phyloP scores from a whole-genome alignment of 1,139 yeast genomes.

The Protomyces inundatus region DNA sequence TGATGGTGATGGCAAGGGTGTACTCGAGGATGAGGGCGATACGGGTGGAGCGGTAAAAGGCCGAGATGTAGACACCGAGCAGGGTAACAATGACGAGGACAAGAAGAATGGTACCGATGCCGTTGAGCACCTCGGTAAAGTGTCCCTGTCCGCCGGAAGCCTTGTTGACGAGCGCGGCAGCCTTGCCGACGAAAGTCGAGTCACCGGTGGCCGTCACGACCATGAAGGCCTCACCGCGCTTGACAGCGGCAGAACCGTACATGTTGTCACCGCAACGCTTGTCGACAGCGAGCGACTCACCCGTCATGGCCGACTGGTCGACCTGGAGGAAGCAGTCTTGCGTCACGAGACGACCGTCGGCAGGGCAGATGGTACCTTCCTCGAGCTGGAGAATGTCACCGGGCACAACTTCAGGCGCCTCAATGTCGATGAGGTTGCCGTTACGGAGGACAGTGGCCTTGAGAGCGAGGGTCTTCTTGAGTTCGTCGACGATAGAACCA shows the following conservation, averaged over 20 bases:
- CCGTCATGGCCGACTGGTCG: conserved; percentile 97
- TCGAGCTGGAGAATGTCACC: conserved; percentile 75
- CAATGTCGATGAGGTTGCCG: conserved; percentile 57
- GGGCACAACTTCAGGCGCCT: conserved; percentile 68
- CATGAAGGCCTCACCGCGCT: conserved; percentile 97
- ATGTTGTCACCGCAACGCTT: conserved; percentile 82
- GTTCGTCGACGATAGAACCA: conserved; percentile 46
- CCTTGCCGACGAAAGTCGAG: conserved; percentile 87
- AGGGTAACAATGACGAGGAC: conserved; percentile 85
- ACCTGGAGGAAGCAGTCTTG: conserved; percentile 87
- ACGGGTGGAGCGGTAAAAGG: conserved; percentile 88
- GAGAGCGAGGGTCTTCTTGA: conserved; percentile 44
- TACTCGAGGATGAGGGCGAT: conserved; percentile 89
- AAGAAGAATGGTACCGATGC: conserved; percentile 89
- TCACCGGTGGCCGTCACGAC: conserved; percentile 95
- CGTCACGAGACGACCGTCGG: conserved; percentile 89
- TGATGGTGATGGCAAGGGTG: conserved; percentile 89
- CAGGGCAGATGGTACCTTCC: conserved; percentile 75
- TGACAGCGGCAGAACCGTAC: conserved; percentile 92
- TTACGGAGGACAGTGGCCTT: conserved; percentile 63
- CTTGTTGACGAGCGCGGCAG: conserved; percentile 93
- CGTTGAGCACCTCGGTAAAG: conserved; percentile 95
- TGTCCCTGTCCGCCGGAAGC: conserved; percentile 94
- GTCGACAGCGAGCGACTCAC: conserved; percentile 96
- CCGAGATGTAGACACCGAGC: conserved; percentile 85